Evolutionary conservation across 495 filamentous ascomycete genomes (phyloP).

Genomic region (Xylaria nigripes): DNA sequence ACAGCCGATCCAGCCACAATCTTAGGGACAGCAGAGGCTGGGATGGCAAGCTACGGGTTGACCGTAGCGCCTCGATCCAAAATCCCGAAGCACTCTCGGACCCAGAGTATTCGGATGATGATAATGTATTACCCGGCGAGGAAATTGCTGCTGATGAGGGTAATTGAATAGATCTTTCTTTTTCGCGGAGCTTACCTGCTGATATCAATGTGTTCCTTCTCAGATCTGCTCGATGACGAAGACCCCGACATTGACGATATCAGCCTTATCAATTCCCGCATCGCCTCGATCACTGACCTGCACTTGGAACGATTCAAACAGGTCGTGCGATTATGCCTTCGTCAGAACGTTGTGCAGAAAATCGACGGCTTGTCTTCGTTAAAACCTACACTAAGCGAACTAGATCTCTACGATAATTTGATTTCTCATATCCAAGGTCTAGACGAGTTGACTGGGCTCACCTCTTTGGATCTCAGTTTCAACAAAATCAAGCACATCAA

Average conservation of each 20-base stretch:
- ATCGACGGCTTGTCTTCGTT: conserved; percentile 64
- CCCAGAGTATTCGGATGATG: conserved; percentile 73
- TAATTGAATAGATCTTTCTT: background rate
- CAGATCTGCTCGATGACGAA: conserved; percentile 51
- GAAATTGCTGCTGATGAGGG: conserved; percentile 78
- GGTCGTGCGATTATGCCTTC: conserved; percentile 75
- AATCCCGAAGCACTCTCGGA: conserved; percentile 76
- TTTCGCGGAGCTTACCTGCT: background rate
- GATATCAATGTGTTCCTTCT: background rate
- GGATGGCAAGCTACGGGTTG: conserved; percentile 82
- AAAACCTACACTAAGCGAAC: conserved; percentile 59
- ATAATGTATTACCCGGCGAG: conserved; percentile 66
- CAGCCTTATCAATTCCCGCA: conserved; percentile 77
- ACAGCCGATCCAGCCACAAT: conserved; percentile 35
- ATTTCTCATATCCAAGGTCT: conserved; percentile 81
- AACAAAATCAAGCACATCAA: conserved; percentile 99
- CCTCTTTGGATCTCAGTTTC: conserved; percentile 83
- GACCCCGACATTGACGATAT: conserved; percentile 62
- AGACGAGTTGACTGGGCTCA: conserved; percentile 65
- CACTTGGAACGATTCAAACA: conserved; percentile 74
- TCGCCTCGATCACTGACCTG: conserved; percentile 70
- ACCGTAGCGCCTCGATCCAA: conserved; percentile 51
- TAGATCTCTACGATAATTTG: conserved; percentile 98
- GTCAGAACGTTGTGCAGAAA: conserved; percentile 80
- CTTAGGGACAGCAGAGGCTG: conserved; percentile 67